A percentile compares a stretch with the other conserved stretches of the same genome.
phyloP scores from a whole-genome alignment of 1,139 yeast genomes.

The Candida sp. region DNA sequence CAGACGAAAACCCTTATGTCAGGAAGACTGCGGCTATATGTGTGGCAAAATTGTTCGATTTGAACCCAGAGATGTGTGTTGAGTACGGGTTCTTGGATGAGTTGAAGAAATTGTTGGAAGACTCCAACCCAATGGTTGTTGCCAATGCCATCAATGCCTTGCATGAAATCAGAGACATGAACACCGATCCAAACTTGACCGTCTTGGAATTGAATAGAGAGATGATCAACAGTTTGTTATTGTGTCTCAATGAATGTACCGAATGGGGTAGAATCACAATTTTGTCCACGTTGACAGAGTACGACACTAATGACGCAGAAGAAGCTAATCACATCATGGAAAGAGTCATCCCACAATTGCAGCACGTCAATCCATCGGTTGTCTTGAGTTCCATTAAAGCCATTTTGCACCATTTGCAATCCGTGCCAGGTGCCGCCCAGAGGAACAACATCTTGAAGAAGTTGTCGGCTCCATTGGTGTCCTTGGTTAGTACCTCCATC shows the following conservation, averaged over 20 bases:
- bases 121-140: slow-evolving; percentile 95
- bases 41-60: slow-evolving; percentile 93
- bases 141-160: slow-evolving; percentile 92
- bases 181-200: slow-evolving; percentile 50
- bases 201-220: slow-evolving; percentile 45
- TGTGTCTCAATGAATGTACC: slow-evolving; percentile 94
- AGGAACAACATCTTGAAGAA: slow-evolving; percentile 60
- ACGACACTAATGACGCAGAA: slow-evolving; percentile 52
- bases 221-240: slow-evolving; percentile 66
- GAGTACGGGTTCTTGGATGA: slow-evolving; percentile 86
- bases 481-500: slow-evolving; percentile 75
- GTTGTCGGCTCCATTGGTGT: slow-evolving; percentile 90
- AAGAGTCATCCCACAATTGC: slow-evolving; percentile 93
- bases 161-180: slow-evolving; percentile 76
- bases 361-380: slow-evolving; percentile 97
- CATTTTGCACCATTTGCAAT: slow-evolving; percentile 72
- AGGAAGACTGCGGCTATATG: slow-evolving; percentile 98
- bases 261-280: slow-evolving; percentile 99
- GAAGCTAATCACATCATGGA: slow-evolving; percentile 91
- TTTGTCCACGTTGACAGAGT: slow-evolving; percentile 79
- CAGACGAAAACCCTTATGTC: slow-evolving; percentile 96
- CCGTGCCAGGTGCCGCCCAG: slow-evolving; percentile 38
- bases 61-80: slow-evolving; percentile 78
- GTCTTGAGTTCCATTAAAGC: slow-evolving; percentile 89
- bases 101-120: slow-evolving; percentile 74